A percentile compares a stretch with the other conserved stretches of the same genome.
These are phyloP conservation scores for Syzygium syzygioides DNA, from an alignment of 441 rosid genomes.

Conservation along the genomic window DNA sequence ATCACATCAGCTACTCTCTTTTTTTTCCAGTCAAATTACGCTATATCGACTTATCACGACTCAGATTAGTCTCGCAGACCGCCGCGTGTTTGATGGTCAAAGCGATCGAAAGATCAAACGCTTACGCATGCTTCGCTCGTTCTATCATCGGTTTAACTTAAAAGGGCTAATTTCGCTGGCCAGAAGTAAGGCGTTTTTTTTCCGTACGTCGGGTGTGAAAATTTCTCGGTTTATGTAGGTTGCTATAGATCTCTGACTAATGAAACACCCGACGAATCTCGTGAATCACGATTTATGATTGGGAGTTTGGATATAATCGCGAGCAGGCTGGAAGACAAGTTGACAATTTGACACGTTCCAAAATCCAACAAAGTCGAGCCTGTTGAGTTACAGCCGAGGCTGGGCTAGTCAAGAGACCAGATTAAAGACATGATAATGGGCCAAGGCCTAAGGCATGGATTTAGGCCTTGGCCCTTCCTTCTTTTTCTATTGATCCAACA, in stretches of 20 bases:
- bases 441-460: not conserved
- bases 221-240: not conserved
- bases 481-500: too few relatives aligned
- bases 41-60: not conserved
- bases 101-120: not conserved
- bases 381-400: not conserved
- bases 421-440: not conserved
- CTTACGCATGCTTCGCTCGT: not conserved
- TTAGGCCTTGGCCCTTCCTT: too few relatives aligned
- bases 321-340: not conserved
- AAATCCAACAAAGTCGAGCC: not conserved
- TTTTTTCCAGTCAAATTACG: not conserved
- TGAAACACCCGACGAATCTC: not conserved
- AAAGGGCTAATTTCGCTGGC: not conserved
- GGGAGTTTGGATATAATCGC: not conserved
- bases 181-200: not conserved
- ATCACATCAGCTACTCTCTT: not conserved
- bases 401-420: not conserved
- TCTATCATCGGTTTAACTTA: not conserved
- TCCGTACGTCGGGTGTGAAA: accelerated
- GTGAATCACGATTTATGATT: not conserved
- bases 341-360: not conserved
- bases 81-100: not conserved
- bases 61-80: accelerated
- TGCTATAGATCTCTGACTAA: not conserved